Conservation (phyloP, 208 protist genomes). For the Chromosphaera perkinsii region DNA sequence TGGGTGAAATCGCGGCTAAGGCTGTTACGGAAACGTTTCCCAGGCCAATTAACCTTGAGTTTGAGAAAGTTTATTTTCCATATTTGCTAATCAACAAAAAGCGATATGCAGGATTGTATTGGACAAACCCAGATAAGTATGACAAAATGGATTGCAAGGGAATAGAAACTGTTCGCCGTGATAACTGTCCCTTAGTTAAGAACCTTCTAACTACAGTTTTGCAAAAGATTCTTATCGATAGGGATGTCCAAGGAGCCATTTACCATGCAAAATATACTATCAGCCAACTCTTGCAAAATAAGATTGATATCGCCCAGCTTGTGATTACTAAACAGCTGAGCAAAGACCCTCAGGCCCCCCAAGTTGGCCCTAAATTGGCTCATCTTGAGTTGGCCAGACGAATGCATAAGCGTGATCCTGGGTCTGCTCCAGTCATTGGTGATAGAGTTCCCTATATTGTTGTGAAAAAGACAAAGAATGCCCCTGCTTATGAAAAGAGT, state of each 20-base stretch:
- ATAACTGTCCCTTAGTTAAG: slow-evolving; percentile 92
- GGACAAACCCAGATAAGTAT: slow-evolving; percentile 81
- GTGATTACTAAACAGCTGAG: slow-evolving; percentile 89
- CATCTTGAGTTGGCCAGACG: slow-evolving; percentile 83
- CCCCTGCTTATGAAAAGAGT: slow-evolving; percentile 95
- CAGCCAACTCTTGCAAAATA: slow-evolving; percentile 78
- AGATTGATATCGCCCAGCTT: slow-evolving; percentile 85
- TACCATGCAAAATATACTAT: slow-evolving; percentile 76
- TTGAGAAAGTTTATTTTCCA: slow-evolving; percentile 99
- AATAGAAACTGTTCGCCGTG: slow-evolving; percentile 92
- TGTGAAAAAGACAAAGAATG: slow-evolving; percentile 60
- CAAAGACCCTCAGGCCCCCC: slow-evolving; percentile 83
- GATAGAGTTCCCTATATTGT: slow-evolving; percentile 93
- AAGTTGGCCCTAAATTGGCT: slow-evolving; percentile 55
- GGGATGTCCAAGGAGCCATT: slow-evolving; percentile 74
- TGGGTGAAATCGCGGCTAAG: slow-evolving; percentile 80
- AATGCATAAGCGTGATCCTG: slow-evolving; percentile 81
- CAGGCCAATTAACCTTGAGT: slow-evolving; percentile 94
- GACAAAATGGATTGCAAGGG: slow-evolving; percentile 97
- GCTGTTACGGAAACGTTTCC: slow-evolving; percentile 74
- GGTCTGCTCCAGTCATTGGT: slow-evolving; percentile 73
- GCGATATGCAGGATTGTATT: slow-evolving; percentile 96
- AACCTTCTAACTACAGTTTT: slow-evolving; percentile 71
- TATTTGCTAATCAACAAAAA: slow-evolving; percentile 99
- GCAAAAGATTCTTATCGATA: slow-evolving; percentile 73